A percentile compares a stretch with the other conserved stretches of the same genome.
These are phyloP conservation scores for Backusella morwellensis DNA, from an alignment of 192 early-diverging fungal species.

Conservation along the genomic window DNA sequence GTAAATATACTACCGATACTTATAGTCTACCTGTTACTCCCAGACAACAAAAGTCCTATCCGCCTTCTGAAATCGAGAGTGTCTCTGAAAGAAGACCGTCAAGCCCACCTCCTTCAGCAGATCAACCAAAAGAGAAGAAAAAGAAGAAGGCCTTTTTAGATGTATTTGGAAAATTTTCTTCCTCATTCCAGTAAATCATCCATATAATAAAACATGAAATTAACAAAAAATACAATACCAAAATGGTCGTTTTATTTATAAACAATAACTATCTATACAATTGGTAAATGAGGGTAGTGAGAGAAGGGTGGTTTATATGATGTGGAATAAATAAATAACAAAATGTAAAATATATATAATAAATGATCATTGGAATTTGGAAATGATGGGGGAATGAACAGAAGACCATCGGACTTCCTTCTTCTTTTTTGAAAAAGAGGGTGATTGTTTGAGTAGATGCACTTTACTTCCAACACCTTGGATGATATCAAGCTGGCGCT, in stretches of 20 bases:
- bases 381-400: not conserved
- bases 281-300: not conserved
- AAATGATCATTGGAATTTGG: not conserved
- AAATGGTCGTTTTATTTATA: too few species aligned
- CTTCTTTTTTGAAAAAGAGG: not conserved
- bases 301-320: not conserved
- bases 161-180: slow-evolving; percentile 15
- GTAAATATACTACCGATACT: not conserved
- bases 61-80: not conserved
- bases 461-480: not conserved
- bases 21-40: slow-evolving; percentile 3
- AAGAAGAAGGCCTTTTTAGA: slow-evolving; percentile 17
- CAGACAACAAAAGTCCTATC: not conserved
- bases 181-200: slow-evolving; percentile 2
- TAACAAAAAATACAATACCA: too few species aligned
- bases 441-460: not conserved
- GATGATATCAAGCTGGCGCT: slow-evolving; percentile 8
- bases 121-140: slow-evolving; percentile 14
- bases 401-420: slow-evolving; percentile 1
- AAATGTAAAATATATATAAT: not conserved
- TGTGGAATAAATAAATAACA: not conserved
- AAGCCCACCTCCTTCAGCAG: not conserved
- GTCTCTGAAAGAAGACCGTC: not conserved
- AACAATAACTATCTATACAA: too few species aligned
- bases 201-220: too few species aligned